Evolutionary conservation across 305 asterid genomes (phyloP).

Genomic region (Lippia alba): DNA sequence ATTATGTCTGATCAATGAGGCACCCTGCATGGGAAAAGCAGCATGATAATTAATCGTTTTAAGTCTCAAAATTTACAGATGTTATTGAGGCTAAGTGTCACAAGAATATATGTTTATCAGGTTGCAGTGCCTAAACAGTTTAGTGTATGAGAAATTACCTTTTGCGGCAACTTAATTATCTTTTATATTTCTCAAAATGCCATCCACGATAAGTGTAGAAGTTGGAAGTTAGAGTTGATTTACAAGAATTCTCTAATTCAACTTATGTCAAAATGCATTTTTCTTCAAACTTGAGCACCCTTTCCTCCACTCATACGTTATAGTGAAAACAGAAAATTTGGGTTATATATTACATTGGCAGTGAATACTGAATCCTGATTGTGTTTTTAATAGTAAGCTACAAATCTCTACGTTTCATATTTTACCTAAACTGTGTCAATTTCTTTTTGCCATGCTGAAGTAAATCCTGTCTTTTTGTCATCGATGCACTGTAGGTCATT

Average conservation of each 20-base stretch:
- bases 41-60: not conserved
- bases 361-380: not conserved
- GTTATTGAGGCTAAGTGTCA: not conserved
- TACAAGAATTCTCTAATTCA: not conserved
- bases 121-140: not conserved
- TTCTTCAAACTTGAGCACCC: not conserved
- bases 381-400: conserved; percentile 8
- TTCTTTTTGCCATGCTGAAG: conserved; percentile 2
- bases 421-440: conserved; percentile 2
- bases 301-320: not conserved
- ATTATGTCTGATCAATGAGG: conserved; percentile 1
- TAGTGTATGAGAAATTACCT: conserved; percentile 1
- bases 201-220: not conserved
- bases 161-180: not conserved
- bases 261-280: not conserved
- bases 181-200: not conserved
- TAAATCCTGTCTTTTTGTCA: conserved; percentile 1
- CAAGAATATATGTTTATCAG: not conserved
- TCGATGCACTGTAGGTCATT: conserved; percentile 57
- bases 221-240: not conserved
- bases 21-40: not conserved
- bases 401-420: not conserved
- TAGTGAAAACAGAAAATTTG: not conserved
- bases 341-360: not conserved
- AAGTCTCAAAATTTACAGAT: not conserved